Evolutionary conservation across 106 monocot genomes (phyloP).

Genomic region (Dendrobium chrysotoxum): DNA sequence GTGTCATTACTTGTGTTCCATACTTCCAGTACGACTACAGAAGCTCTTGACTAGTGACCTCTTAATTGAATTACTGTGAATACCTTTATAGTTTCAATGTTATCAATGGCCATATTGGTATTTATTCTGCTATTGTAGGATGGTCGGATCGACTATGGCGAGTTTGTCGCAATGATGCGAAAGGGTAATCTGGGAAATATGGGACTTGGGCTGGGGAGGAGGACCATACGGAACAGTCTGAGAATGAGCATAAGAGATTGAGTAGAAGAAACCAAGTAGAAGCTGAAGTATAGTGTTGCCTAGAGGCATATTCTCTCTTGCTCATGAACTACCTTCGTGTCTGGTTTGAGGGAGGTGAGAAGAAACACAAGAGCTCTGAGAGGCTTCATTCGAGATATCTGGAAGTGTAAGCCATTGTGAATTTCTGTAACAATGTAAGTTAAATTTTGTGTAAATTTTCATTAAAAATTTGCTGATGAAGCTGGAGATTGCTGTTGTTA

Average conservation of each 20-base stretch:
- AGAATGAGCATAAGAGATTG: conserved; percentile 10
- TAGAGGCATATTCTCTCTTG: too few relatives aligned
- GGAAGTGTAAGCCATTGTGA: background rate
- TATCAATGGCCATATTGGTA: background rate
- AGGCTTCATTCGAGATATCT: background rate
- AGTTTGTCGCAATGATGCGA: conserved; percentile 26
- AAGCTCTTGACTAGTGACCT: background rate
- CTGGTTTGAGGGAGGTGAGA: background rate
- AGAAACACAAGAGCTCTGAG: background rate
- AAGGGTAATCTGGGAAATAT: conserved; percentile 19
- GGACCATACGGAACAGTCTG: conserved; percentile 17
- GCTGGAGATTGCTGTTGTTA: background rate
- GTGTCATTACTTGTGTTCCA: too few relatives aligned
- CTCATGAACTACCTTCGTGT: background rate
- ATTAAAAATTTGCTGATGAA: background rate
- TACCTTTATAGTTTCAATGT: background rate
- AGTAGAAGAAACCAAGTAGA: background rate
- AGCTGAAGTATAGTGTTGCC: too few relatives aligned
- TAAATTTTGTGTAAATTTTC: conserved; percentile 1
- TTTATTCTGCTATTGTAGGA: conserved; percentile 3
- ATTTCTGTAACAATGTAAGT: conserved; percentile 1
- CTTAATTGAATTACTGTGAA: background rate
- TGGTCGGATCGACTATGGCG: conserved; percentile 22
- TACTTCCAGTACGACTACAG: too few relatives aligned
- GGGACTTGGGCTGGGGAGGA: conserved; percentile 13